A percentile compares a stretch with the other conserved stretches of the same genome.
phyloP scores from a whole-genome alignment of 2,329 filamentous ascomycete species.

The Ascochyta rabiei region DNA sequence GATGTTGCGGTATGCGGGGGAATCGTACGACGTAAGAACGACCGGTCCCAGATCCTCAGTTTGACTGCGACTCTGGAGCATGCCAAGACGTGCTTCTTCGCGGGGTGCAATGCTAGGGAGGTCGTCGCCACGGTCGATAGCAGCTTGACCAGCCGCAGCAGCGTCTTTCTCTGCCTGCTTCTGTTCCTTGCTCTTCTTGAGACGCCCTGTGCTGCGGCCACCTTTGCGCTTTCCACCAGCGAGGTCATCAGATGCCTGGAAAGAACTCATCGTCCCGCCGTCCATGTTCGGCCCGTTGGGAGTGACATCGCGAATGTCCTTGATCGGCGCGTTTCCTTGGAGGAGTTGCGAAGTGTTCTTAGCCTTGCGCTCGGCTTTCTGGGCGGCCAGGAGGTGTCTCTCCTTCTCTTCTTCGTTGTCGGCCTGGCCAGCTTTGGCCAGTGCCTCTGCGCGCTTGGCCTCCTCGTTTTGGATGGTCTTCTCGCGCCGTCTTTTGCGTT shows the following conservation, averaged over 20 bases:
- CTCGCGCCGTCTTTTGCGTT: conserved; percentile 91
- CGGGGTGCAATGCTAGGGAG: conserved; percentile 66
- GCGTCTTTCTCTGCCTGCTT: conserved; percentile 74
- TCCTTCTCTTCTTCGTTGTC: conserved; percentile 82
- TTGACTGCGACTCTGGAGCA: conserved; percentile 51
- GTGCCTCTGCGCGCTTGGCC: conserved; percentile 80
- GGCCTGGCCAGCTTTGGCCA: conserved; percentile 77
- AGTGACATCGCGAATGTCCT: conserved; percentile 75
- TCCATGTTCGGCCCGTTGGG: conserved; percentile 81
- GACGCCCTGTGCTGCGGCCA: conserved; percentile 62
- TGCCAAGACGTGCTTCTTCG: conserved; percentile 60
- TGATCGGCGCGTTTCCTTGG: conserved; percentile 75
- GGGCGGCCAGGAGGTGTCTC: conserved; percentile 82
- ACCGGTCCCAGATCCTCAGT: conserved; percentile 55
- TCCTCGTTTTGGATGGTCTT: conserved; percentile 90
- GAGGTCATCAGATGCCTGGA: conserved; percentile 69
- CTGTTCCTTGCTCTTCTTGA: conserved; percentile 85
- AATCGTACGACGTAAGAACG: conserved; percentile 67
- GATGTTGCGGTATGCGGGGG: conserved; percentile 94
- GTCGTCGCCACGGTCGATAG: conserved; percentile 78
- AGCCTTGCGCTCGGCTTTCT: conserved; percentile 90
- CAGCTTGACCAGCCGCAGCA: conserved; percentile 86
- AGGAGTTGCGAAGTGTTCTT: conserved; percentile 87
- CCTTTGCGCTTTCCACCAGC: conserved; percentile 60
- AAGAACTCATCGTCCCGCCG: conserved; percentile 83